Percentiles rank a stretch among this genome's conserved stretches.
These are phyloP conservation scores for Ogataea minuta DNA, from an alignment of 805 yeast species.

Conservation along the genomic window DNA sequence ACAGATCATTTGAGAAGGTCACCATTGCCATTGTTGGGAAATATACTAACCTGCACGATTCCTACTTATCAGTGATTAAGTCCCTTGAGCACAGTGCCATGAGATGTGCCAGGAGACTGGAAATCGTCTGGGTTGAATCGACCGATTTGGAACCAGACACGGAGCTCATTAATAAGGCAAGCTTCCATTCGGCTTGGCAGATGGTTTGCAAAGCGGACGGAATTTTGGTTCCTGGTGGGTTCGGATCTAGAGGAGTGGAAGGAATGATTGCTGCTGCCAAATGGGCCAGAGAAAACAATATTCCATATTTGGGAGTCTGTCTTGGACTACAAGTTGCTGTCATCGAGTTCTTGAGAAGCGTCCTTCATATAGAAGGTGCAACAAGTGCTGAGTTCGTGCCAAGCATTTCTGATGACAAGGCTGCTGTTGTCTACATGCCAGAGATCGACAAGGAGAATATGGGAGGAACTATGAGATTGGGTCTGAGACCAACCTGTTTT, in stretches of 20 bases:
- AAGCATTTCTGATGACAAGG: slow-evolving; percentile 56
- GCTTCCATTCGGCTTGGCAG: slow-evolving; percentile 95
- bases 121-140: slow-evolving; percentile 95
- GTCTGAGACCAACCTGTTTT: slow-evolving; percentile 87
- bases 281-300: slow-evolving; percentile 95
- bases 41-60: slow-evolving; percentile 92
- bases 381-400: slow-evolving; percentile 82
- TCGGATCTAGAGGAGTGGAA: slow-evolving; percentile 95
- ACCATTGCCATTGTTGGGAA: slow-evolving; percentile 97
- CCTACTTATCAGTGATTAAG: slow-evolving; percentile 91
- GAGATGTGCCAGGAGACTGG: slow-evolving; percentile 79
- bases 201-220: slow-evolving; percentile 92
- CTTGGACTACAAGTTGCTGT: slow-evolving; percentile 97
- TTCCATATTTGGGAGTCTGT: slow-evolving; percentile 96
- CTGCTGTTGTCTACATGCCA: slow-evolving; percentile 95
- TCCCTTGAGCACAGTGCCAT: slow-evolving; percentile 93
- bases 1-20: slow-evolving; percentile 80
- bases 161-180: slow-evolving; percentile 60
- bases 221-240: slow-evolving; percentile 97
- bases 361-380: slow-evolving; percentile 64
- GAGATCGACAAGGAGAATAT: slow-evolving; percentile 92
- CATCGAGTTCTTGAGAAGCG: slow-evolving; percentile 84
- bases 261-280: slow-evolving; percentile 97
- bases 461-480: slow-evolving; percentile 99
- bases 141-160: slow-evolving; percentile 79